Percentiles rank a stretch among this genome's conserved stretches.
These are phyloP conservation scores for Saussurea involucrata DNA, from an alignment of 129 eudicot genomes.

Conservation along the genomic window DNA sequence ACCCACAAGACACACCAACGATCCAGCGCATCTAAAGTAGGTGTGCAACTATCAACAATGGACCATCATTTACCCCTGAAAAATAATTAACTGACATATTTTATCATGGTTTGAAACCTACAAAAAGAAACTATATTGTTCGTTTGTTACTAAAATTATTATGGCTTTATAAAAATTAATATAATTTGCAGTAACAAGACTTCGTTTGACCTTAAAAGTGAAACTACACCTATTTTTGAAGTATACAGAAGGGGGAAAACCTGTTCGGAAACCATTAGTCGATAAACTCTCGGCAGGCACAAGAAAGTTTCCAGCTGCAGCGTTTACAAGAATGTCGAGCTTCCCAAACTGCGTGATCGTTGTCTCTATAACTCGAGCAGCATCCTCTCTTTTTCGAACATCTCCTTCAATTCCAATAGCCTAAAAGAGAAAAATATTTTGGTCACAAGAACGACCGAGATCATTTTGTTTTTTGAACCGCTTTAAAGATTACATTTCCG, in stretches of 20 bases:
- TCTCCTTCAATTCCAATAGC: conserved; percentile 52
- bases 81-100: no score
- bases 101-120: no score
- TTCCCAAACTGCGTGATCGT: conserved; percentile 43
- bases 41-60: no score
- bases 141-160: background rate
- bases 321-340: conserved; percentile 52
- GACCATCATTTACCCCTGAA: no score
- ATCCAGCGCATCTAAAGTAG: background rate
- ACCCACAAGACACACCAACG: no score
- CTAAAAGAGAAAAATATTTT: conserved; percentile 9
- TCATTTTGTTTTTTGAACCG: no score
- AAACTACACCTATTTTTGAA: background rate
- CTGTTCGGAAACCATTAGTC: conserved; percentile 52
- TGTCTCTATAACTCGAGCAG: conserved; percentile 32
- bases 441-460: background rate
- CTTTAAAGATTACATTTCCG: no score
- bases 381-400: conserved; percentile 47
- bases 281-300: conserved; percentile 43
- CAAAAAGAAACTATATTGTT: no score
- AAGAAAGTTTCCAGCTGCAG: conserved; percentile 60
- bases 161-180: background rate
- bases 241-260: background rate
- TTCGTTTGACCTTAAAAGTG: background rate
- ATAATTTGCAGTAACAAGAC: background rate